Evolutionary conservation across 176 grass and related monocot genomes (phyloP), one percentile per base, ranked within the genome.

Genomic region (Panicum miliaceum): DNA sequence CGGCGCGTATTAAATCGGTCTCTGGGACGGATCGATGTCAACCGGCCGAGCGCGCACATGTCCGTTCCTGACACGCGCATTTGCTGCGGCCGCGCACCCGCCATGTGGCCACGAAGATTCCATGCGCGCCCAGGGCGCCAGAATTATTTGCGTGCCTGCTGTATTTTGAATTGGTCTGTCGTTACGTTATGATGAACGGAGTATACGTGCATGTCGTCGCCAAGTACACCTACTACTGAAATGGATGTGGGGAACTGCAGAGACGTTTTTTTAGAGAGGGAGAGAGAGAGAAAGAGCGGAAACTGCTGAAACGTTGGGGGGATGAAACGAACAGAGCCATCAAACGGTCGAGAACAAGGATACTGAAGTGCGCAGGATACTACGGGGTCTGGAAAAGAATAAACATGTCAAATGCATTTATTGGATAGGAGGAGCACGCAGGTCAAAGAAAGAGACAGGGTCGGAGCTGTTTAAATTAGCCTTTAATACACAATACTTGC

Each of bases 91-190:
- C 29, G 14, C 45, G 65, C 46, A 36, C 48, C 47, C 34, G 38
- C 69, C 85, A 68, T 69, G 70, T 81, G 68, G 25, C 54, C 65
- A 7, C 57, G 65, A 86, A 86, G 84, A 65, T 86, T 79, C 84
- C 84, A 67, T 15, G 64, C 62, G 38, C 64, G 81, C 63, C 7
- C 20, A 75, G 26, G 41, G 22, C 69, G 48, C 29, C 41, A 12
- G 29, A 60, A 16, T 77, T 56, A 37, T 60, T 41, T 60, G 12
- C 20, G 22, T 59, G 74, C 5, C 75, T 78, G 40, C 76, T 63
- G 42, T 32, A 9, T 78, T 78, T 63, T 60, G 23, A 78, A 29
- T 78, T 63, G 13, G 15, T 26, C 43, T 63, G 15, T 40, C 61
- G 46, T 32, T 12, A 34, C 12, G n/a, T 10, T 47, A 29, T 19